Evolutionary conservation across 2,329 filamentous ascomycete genomes (phyloP), one percentile per base, ranked within the genome.

Genomic region (Nigrospora sphaerica): DNA sequence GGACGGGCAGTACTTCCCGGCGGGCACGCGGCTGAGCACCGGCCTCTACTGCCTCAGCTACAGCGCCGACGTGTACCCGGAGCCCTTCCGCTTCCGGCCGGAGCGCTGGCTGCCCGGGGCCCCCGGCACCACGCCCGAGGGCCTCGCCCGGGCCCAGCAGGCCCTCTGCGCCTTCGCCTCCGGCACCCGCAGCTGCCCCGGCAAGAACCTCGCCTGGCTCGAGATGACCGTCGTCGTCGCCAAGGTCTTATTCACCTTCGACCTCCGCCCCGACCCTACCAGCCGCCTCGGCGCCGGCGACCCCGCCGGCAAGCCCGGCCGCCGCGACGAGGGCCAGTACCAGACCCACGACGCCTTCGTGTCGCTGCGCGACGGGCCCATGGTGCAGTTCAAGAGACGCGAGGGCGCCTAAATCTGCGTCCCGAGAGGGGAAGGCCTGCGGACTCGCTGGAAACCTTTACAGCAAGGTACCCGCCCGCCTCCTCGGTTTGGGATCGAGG

Each of bases 301-400:
- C n/a, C 39, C 39, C 6, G 13, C 16, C 16, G 39, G 39, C 16
- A 41, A 17, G 28, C 19, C 40, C 11, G 40, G 40, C 28, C 42
- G 46, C n/a, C 16, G 41, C 16, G 36, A 32, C n/a, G 32, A 23
- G 32, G 33, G 35, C 12, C 46, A 42, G 17, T 45, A 48, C 13
- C 33, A 48, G 39, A 42, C 43, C 12, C 34, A 39, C 12, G 42
- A 48, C 31, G 32, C 37, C 3, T 38, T 41, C 17, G 42, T 45
- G 18, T 28, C 4, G 9, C 55, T 42, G 42, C 23, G 34, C 11
- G 35, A 47, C 12, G 46, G 46, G 12, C 44, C 46, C 10, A 39
- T 48, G 43, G 46, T 48, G 36, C 38, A 46, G 18, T 42, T 45
- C 43, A 39, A 32, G 42, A 42, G 39, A 37, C 38, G 38, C n/a